Evolutionary conservation across 257 asterid species (phyloP).

Genomic region (Solanum dulcamara): DNA sequence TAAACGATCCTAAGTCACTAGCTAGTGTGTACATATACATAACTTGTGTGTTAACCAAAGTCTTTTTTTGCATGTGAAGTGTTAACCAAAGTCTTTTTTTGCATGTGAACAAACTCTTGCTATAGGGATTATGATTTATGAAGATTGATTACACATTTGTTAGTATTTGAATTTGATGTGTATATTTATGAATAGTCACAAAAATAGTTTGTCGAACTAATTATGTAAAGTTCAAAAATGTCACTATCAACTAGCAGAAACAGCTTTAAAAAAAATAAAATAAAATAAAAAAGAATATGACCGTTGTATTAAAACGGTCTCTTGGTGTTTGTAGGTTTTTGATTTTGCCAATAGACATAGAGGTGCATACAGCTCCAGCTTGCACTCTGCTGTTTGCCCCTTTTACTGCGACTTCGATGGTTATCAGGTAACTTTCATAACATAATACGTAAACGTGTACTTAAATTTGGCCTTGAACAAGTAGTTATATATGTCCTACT

Average conservation of each 20-base stretch:
- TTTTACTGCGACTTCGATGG: constrained; percentile 83
- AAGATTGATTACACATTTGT: background rate
- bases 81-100: background rate
- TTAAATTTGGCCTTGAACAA: accelerated
- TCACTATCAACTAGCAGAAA: background rate
- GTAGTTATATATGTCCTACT: accelerated
- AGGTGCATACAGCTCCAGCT: constrained; percentile 76
- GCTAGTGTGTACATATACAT: background rate
- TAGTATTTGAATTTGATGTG: background rate
- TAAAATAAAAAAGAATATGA: background rate
- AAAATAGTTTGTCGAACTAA: background rate
- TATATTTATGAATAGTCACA: background rate
- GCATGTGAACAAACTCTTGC: background rate
- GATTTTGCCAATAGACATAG: constrained; percentile 85
- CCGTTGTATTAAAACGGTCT: constrained; percentile 11
- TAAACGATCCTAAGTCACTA: background rate
- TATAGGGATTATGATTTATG: background rate
- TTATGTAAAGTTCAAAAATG: background rate
- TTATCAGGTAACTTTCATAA: constrained; percentile 49
- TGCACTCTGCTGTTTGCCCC: constrained; percentile 67
- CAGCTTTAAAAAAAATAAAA: background rate
- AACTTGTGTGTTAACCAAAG: background rate
- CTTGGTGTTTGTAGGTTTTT: constrained; percentile 46
- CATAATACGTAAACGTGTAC: too few relatives aligned
- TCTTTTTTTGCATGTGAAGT: background rate